phyloP scores from a whole-genome alignment of 169 alveolate genomes.

The Besnoitia besnoiti region DNA sequence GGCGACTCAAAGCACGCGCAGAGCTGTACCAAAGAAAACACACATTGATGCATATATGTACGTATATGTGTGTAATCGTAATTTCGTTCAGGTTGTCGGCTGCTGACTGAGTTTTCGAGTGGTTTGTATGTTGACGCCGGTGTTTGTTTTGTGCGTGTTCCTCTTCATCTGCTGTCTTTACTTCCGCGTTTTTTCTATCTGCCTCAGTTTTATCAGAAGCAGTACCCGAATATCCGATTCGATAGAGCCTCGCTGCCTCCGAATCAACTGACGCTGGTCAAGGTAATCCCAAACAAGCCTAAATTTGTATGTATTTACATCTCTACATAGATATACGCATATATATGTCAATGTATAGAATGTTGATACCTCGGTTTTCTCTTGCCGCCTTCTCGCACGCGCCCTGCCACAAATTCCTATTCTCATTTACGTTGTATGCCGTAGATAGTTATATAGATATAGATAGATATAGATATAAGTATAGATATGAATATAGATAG shows the following conservation, averaged over 20 bases:
- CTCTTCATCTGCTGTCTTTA: background rate
- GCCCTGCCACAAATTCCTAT: no score
- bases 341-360: background rate
- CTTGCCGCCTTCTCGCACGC: no score
- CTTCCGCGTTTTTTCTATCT: background rate
- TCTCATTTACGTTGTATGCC: no score
- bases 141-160: background rate
- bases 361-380: no score
- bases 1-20: no score
- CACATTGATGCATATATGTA: background rate
- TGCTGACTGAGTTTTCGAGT: background rate
- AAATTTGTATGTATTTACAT: background rate
- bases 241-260: background rate
- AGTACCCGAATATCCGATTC: conserved; percentile 8
- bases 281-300: background rate
- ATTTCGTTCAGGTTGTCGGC: background rate
- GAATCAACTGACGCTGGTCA: background rate
- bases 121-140: background rate
- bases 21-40: no score
- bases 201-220: background rate
- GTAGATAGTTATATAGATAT: no score
- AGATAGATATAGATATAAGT: no score
- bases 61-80: background rate
- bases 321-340: background rate
- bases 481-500: no score